Evolutionary conservation across 2,329 filamentous ascomycete genomes (phyloP).

Genomic region (Claviceps maximensis): DNA sequence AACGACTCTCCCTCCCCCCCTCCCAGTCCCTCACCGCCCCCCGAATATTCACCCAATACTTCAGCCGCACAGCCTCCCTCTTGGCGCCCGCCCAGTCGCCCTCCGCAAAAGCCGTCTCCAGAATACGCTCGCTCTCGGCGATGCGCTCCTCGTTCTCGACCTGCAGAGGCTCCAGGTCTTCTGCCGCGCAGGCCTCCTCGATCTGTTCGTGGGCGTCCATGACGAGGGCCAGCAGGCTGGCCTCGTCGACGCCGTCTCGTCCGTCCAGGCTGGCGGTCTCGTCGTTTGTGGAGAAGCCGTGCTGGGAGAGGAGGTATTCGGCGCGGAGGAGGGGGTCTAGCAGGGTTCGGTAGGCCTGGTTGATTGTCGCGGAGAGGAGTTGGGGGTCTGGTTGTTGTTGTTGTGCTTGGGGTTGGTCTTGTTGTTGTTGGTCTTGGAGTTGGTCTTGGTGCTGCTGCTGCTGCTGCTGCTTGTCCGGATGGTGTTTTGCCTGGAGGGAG

Average conservation of each 20-base stretch:
- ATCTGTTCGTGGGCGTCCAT: conserved; percentile 68
- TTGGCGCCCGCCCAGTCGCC: conserved; percentile 56
- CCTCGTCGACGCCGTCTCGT: conserved; percentile 68
- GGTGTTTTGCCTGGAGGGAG: conserved; percentile 61
- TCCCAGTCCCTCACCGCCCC: conserved; percentile 78
- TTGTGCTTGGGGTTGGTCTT: conserved; percentile 14
- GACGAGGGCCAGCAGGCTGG: conserved; percentile 61
- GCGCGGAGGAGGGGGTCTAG: conserved; percentile 65
- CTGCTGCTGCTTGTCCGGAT: conserved; percentile 52
- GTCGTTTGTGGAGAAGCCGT: conserved; percentile 22
- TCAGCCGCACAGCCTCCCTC: conserved; percentile 59
- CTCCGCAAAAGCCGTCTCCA: conserved; percentile 52
- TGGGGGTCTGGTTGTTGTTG: conserved; percentile 45
- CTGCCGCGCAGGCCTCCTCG: conserved; percentile 56
- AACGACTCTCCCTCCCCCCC: conserved; percentile 34
- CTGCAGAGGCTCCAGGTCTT: conserved; percentile 46
- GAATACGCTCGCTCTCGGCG: conserved; percentile 40
- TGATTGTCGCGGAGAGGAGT: conserved; percentile 68
- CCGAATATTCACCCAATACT: conserved; percentile 84
- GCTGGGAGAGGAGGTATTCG: conserved; percentile 70
- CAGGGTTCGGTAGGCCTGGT: conserved; percentile 83
- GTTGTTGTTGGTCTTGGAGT: too few relatives aligned
- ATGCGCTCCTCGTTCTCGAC: conserved; percentile 57
- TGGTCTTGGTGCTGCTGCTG: conserved; percentile 51
- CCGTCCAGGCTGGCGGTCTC: conserved; percentile 13